A percentile compares a stretch with the other conserved stretches of the same genome.
Conservation (phyloP, 768 basidiomycete genomes). For the Russula olivacea region DNA sequence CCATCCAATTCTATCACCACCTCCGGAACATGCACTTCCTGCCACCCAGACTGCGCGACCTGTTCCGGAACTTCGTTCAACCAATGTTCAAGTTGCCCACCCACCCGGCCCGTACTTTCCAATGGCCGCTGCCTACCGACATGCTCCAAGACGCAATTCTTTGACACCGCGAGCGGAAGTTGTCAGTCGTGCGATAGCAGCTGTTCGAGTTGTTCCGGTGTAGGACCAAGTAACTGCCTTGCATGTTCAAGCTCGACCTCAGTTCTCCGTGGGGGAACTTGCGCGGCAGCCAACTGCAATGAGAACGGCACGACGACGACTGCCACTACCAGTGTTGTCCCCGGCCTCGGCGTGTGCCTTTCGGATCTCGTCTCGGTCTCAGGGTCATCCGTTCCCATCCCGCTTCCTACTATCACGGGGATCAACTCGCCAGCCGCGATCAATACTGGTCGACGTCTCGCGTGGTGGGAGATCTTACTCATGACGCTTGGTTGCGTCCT, state of each 20-base stretch:
- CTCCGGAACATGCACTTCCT: slow-evolving; percentile 60
- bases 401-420: slow-evolving; percentile 54
- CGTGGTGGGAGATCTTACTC: slow-evolving; percentile 82
- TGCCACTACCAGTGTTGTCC: slow-evolving; percentile 37
- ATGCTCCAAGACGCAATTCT: slow-evolving; percentile 66
- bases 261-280: slow-evolving; percentile 60
- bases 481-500: slow-evolving; percentile 79
- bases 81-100: slow-evolving; percentile 69
- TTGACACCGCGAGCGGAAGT: slow-evolving; percentile 54
- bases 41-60: slow-evolving; percentile 81
- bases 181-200: slow-evolving; percentile 71
- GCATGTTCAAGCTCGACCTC: slow-evolving; percentile 61
- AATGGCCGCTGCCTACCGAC: slow-evolving; percentile 75
- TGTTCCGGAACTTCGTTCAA: slow-evolving; percentile 76
- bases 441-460: slow-evolving; percentile 33
- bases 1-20: slow-evolving; percentile 66
- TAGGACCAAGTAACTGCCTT: slow-evolving; percentile 63
- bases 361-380: slow-evolving; percentile 60
- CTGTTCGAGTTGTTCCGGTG: slow-evolving; percentile 72
- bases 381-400: slow-evolving; percentile 35
- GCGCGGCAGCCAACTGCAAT: slow-evolving; percentile 54
- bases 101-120: slow-evolving; percentile 62
- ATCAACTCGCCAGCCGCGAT: slow-evolving; percentile 45
- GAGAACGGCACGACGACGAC: slow-evolving; percentile 41
- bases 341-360: slow-evolving; percentile 73